Evolutionary conservation across 2,329 filamentous ascomycete genomes (phyloP).

Genomic region (Cytospora schulzeri): DNA sequence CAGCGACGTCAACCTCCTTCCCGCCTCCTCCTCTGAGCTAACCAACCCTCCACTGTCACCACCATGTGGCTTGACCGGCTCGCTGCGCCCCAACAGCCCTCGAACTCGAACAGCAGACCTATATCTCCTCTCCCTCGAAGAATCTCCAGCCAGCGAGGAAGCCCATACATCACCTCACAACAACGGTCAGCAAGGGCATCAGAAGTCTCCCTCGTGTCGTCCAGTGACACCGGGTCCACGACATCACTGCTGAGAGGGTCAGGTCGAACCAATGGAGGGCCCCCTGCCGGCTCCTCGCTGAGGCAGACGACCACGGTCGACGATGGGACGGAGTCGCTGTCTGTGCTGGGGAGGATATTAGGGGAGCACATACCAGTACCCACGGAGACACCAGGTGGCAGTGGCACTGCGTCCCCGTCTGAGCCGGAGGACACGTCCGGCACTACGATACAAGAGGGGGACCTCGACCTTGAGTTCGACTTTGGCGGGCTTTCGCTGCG

Average conservation of each 20-base stretch:
- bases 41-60: constrained; percentile 10
- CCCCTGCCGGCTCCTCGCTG: constrained; percentile 56
- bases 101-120: constrained; percentile 23
- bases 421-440: constrained; percentile 20
- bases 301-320: constrained; percentile 46
- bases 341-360: constrained; percentile 22
- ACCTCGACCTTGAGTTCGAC: constrained; percentile 69
- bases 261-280: constrained; percentile 44
- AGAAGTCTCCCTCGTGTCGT: constrained; percentile 59
- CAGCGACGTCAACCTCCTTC: background rate
- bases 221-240: constrained; percentile 56
- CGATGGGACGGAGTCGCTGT: constrained; percentile 62
- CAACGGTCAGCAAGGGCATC: constrained; percentile 54
- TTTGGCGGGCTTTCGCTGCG: constrained; percentile 78
- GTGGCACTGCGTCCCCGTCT: constrained; percentile 2
- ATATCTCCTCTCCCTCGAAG: constrained; percentile 27
- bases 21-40: constrained; percentile 14
- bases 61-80: constrained; percentile 29
- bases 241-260: constrained; percentile 53
- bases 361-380: constrained; percentile 32
- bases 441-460: constrained; percentile 46
- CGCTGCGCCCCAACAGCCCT: constrained; percentile 14
- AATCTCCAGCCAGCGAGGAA: constrained; percentile 20
- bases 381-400: constrained; percentile 1
- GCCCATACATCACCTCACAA: constrained; percentile 23